Percentiles rank a stretch among this genome's conserved stretches.
These are phyloP conservation scores for Solioccasus polychromus DNA, from an alignment of 768 basidiomycete genomes.

Conservation along the genomic window DNA sequence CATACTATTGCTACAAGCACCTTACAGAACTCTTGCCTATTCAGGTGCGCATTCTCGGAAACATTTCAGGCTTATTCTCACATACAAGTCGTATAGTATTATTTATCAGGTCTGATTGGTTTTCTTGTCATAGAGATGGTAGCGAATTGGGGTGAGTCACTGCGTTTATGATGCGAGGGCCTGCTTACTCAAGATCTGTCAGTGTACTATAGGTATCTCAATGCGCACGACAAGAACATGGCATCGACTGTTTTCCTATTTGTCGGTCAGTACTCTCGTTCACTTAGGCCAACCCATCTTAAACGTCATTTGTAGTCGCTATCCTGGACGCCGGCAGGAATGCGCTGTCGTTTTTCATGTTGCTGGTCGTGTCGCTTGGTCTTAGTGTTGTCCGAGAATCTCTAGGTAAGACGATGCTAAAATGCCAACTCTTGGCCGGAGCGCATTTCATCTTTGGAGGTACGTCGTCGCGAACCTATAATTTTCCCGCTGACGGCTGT, in stretches of 20 bases:
- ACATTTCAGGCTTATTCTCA: not conserved
- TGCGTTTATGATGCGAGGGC: not conserved
- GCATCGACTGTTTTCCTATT: conserved; percentile 89
- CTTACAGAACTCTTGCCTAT: conserved; percentile 83
- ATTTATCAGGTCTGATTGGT: conserved; percentile 83
- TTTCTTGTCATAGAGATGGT: conserved; percentile 94
- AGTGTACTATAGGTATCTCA: conserved; percentile 95
- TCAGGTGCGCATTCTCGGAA: conserved; percentile 50
- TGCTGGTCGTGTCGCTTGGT: conserved; percentile 89
- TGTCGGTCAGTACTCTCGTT: conserved; percentile 57
- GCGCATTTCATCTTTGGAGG: conserved; percentile 94
- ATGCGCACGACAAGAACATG: conserved; percentile 73
- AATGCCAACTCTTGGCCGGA: conserved; percentile 74
- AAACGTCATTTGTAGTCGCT: conserved; percentile 55
- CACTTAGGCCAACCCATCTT: not conserved
- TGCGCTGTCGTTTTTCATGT: conserved; percentile 91
- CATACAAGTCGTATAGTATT: conserved; percentile 52
- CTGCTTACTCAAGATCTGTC: conserved; percentile 9
- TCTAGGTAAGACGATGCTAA: conserved; percentile 80
- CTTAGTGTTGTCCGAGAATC: conserved; percentile 89
- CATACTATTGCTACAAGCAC: conserved; percentile 77
- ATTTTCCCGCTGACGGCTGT: conserved; percentile 7
- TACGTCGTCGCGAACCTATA: conserved; percentile 36
- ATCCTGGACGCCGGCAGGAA: conserved; percentile 94
- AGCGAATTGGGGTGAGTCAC: conserved; percentile 73